A percentile compares a stretch with the other conserved stretches of the same genome.
These are phyloP conservation scores for Metarhizium rileyi DNA, from an alignment of 2,329 filamentous ascomycete species.

Conservation along the genomic window DNA sequence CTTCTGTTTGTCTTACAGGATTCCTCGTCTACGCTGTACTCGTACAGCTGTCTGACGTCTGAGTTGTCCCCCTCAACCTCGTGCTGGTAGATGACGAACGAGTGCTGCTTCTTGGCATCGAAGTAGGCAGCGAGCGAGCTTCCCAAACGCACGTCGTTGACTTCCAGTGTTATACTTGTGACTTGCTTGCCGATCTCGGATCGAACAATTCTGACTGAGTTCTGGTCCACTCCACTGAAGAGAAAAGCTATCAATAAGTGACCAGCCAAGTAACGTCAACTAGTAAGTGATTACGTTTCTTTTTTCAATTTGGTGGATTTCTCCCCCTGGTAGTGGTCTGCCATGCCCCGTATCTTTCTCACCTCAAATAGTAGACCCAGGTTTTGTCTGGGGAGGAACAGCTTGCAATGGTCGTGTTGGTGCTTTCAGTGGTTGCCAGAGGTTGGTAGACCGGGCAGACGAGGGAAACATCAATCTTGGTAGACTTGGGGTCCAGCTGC, in stretches of 20 bases:
- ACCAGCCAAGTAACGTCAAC: not conserved
- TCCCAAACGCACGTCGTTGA: not conserved
- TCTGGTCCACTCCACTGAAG: not conserved
- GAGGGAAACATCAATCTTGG: not conserved
- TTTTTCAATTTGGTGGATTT: too few species aligned
- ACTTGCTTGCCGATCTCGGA: not conserved
- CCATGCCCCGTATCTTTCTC: not conserved
- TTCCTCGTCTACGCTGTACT: not conserved
- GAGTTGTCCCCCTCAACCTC: not conserved
- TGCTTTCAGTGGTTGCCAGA: not conserved
- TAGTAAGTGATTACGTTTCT: too few species aligned
- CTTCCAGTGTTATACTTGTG: not conserved
- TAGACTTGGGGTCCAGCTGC: not conserved
- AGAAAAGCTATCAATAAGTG: not conserved
- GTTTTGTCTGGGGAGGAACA: not conserved
- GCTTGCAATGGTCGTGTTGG: not conserved
- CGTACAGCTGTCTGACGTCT: not conserved
- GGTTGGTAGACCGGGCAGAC: not conserved
- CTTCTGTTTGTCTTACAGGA: not conserved
- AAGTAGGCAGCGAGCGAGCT: not conserved
- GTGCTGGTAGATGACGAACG: not conserved
- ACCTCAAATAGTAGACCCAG: not conserved
- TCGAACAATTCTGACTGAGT: not conserved
- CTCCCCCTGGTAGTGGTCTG: not conserved
- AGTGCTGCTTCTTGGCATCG: not conserved